Evolutionary conservation across 225 moss, liverwort and hornwort genomes (phyloP).

Genomic region (Pseudoscleropodium purum): DNA sequence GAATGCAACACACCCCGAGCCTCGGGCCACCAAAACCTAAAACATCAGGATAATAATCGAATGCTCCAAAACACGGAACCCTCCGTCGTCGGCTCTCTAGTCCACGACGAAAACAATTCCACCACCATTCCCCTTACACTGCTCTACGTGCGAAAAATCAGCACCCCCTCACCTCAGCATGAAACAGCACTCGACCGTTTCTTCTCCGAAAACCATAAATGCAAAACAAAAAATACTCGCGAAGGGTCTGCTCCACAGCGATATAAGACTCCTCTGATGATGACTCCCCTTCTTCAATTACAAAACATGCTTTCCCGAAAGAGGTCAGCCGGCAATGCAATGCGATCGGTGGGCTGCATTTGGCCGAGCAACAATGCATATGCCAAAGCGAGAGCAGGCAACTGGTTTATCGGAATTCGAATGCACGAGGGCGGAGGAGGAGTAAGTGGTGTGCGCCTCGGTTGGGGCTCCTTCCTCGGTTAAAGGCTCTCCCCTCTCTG

Average conservation of each 20-base stretch:
- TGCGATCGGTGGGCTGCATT: not conserved
- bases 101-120: not conserved
- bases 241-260: not conserved
- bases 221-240: not conserved
- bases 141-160: not conserved
- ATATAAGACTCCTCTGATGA: not conserved
- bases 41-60: not conserved
- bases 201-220: slow-evolving; percentile 1
- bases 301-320: not conserved
- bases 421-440: not conserved
- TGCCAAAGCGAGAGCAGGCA: not conserved
- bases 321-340: not conserved
- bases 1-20: not conserved
- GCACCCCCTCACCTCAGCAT: slow-evolving; percentile 15
- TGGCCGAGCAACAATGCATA: not conserved
- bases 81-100: not conserved
- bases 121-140: not conserved
- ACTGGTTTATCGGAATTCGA: not conserved
- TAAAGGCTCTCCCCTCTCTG: not conserved
- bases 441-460: not conserved
- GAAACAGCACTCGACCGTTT: not conserved
- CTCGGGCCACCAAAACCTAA: not conserved
- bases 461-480: not conserved
- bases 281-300: not conserved
- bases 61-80: not conserved